These are phyloP conservation scores for Sporothrix brasiliensis DNA, from an alignment of 2,329 filamentous ascomycete species.

Conservation along the genomic window DNA sequence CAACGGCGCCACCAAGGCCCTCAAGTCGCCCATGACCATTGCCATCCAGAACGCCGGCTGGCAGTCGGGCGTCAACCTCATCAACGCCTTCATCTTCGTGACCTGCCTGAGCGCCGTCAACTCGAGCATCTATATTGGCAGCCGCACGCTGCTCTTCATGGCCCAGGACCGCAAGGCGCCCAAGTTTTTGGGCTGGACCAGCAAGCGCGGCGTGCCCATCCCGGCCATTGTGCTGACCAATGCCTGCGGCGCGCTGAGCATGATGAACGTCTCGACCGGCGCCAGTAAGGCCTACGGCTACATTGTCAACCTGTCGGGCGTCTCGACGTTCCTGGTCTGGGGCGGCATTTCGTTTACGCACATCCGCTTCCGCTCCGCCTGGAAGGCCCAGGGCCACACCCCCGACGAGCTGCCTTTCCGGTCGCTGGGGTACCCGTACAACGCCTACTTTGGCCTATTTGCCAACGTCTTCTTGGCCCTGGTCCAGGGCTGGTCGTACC, in stretches of 20 bases:
- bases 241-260: slow-evolving; percentile 68
- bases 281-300: slow-evolving; percentile 67
- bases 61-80: slow-evolving; percentile 71
- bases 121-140: slow-evolving; percentile 75
- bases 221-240: slow-evolving; percentile 70
- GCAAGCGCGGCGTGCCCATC: slow-evolving; percentile 63
- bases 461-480: slow-evolving; percentile 63
- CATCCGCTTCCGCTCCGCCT: slow-evolving; percentile 69
- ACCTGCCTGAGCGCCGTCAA: slow-evolving; percentile 74
- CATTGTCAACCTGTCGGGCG: slow-evolving; percentile 70
- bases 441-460: slow-evolving; percentile 60
- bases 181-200: slow-evolving; percentile 67
- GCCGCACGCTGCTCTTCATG: slow-evolving; percentile 75
- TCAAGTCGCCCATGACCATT: slow-evolving; percentile 73
- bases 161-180: slow-evolving; percentile 74
- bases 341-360: slow-evolving; percentile 70
- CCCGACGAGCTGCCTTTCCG: slow-evolving; percentile 59
- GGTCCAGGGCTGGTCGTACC: slow-evolving; percentile 63
- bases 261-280: slow-evolving; percentile 73
- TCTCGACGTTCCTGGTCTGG: slow-evolving; percentile 74
- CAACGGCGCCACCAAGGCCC: slow-evolving; percentile 62
- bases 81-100: slow-evolving; percentile 76
- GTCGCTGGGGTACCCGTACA: slow-evolving; percentile 59
- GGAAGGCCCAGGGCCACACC: slow-evolving; percentile 60
- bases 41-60: slow-evolving; percentile 75